Evolutionary conservation across 116 monocot species (phyloP).

Genomic region (Posidonia oceanica): DNA sequence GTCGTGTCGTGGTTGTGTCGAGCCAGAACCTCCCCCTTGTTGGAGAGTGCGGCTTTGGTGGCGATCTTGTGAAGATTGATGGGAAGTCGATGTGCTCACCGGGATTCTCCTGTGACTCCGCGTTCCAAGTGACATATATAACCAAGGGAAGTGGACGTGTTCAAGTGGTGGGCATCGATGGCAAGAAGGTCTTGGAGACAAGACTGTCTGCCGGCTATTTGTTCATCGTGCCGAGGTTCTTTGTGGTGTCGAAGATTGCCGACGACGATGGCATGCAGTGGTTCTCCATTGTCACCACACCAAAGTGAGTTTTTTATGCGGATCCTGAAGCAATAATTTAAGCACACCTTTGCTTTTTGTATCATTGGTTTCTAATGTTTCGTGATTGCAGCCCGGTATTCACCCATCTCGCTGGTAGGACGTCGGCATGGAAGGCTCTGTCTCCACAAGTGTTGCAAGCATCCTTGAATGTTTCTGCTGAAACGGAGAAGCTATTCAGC

Average conservation of each 20-base stretch:
- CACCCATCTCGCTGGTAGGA: slow-evolving; percentile 68
- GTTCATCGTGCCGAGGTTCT: slow-evolving; percentile 86
- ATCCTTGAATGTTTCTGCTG: slow-evolving; percentile 49
- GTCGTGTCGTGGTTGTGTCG: slow-evolving; percentile 74
- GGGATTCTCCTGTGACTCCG: slow-evolving; percentile 80
- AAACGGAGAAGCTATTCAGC: slow-evolving; percentile 68
- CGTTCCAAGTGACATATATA: slow-evolving; percentile 76
- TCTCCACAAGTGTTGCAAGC: slow-evolving; percentile 68
- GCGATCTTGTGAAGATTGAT: slow-evolving; percentile 65
- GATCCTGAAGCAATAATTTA: not conserved
- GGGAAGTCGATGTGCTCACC: slow-evolving; percentile 79
- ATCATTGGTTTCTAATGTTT: not conserved
- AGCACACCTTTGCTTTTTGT: not conserved
- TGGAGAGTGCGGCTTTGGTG: slow-evolving; percentile 64
- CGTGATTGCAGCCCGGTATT: slow-evolving; percentile 56
- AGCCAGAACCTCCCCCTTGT: slow-evolving; percentile 70
- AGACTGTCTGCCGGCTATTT: slow-evolving; percentile 33
- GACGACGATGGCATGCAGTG: slow-evolving; percentile 68
- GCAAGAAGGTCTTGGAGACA: slow-evolving; percentile 64
- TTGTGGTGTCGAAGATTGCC: slow-evolving; percentile 84
- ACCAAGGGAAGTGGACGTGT: slow-evolving; percentile 61
- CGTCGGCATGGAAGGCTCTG: slow-evolving; percentile 76
- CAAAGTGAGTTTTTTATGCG: slow-evolving; percentile 59
- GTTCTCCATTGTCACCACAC: slow-evolving; percentile 92
- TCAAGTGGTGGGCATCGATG: slow-evolving; percentile 75